Percentiles rank a stretch among this genome's conserved stretches.
Conservation (phyloP, 306 rosid genomes). For the cucumber (Cucumis sativus) region DNA sequence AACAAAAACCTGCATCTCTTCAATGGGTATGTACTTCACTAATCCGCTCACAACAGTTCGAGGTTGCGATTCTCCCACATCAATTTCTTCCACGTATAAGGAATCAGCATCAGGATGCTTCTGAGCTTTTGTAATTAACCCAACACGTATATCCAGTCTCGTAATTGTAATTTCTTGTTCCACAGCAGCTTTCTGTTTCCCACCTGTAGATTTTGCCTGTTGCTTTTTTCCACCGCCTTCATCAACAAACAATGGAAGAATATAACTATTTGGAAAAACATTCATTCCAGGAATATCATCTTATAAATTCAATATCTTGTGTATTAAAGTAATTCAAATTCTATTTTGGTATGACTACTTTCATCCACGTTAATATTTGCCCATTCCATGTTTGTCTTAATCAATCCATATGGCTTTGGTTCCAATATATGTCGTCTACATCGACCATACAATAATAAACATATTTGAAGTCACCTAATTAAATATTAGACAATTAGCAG, state of each 20-base stretch:
- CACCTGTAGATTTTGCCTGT: constrained; percentile 35
- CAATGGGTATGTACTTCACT: constrained; percentile 72
- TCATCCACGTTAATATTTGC: not conserved
- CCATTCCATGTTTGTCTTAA: not conserved
- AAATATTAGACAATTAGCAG: not conserved
- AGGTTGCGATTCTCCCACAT: constrained; percentile 71
- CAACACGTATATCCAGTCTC: constrained; percentile 92
- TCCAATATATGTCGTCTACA: not conserved
- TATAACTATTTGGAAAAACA: not conserved
- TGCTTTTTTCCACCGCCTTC: constrained; percentile 58
- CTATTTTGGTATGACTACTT: not conserved
- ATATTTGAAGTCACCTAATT: not conserved
- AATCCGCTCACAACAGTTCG: constrained; percentile 95
- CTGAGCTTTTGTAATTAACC: constrained; percentile 55
- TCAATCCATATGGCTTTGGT: not conserved
- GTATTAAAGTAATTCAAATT: not conserved
- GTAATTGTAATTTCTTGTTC: constrained; percentile 54
- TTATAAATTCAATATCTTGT: not conserved
- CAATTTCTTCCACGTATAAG: constrained; percentile 82
- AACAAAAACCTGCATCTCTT: constrained; percentile 80
- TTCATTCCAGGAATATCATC: not conserved
- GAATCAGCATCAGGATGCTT: constrained; percentile 97
- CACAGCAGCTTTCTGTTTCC: constrained; percentile 34
- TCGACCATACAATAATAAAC: not conserved
- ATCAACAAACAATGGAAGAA: constrained; percentile 19